Evolutionary conservation across 371 early-diverging fungal genomes (phyloP), one percentile per base, ranked within the genome.

Genomic region (Mucor plumbeus): DNA sequence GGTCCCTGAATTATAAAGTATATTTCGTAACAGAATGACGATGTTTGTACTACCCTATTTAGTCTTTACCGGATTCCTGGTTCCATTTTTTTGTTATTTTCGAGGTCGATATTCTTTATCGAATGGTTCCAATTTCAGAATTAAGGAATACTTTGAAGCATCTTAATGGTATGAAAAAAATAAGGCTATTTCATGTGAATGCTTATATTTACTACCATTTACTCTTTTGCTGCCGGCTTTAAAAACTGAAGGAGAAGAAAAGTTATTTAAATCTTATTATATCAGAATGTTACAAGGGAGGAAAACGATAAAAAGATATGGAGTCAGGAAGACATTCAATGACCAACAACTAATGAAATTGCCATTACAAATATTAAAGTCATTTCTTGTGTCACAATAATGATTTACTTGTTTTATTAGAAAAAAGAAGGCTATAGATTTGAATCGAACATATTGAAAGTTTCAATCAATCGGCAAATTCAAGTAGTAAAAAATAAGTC

Each of bases 51-150:
- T 14, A 35, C 56, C 5, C 7, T 0, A n/a, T 33, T 55, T 55
- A 55, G 56, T 35, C 15, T 35, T 55, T 55, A 55, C 56, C 56
- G 56, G 17, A 17, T 55, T 55, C 56, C 56, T 55, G 56, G 56
- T 26, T 50, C 26, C 26, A 50, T 50, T 26, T 21, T 50, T 50
- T 11, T 41, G 5, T 0, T 41, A 10, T 15, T 41, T 15, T 41
- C 38, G 1, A 38, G 38, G 26, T 26, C 26, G 26, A 26, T 38
- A 10, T 38, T 4, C 44, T 17, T 15, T 44, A n/a, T 44, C 4
- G 44, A 6, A 17, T 44, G 44, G 17, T 7, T n/a, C 8, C 7
- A n/a, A 44, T 44, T 44, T 44, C 44, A 44, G 44, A 44, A 44
- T 44, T 17, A 44, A 8, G n/a, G n/a, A 44, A 44, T n/a, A 44